Evolutionary conservation across 164 flowering plant genomes (phyloP), one percentile per base, ranked within the genome.

Genomic region (Aristolochia californica): DNA sequence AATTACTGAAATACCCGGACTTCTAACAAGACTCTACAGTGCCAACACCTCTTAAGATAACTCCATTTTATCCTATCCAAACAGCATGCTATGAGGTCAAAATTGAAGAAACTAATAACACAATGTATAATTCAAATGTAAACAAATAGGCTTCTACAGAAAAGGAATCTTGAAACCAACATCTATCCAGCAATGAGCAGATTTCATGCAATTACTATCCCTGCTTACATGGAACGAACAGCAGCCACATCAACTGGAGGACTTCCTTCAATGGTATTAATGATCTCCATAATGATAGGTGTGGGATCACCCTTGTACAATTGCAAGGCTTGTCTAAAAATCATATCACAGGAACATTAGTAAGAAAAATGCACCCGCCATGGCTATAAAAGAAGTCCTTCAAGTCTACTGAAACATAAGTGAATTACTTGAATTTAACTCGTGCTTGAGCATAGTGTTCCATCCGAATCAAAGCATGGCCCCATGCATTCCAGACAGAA

Each of bases 401-500:
- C 14, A 23, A 52, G 17, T 30, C 2, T 54, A 45, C 21, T 21
- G 23, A 25, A 55, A 45, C 43, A 13, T 18, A 34, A 23, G 56
- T 13, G 4, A 67, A 85, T 30, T 77, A 93, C 98, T 84, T 89
- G 67, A 94, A 94, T 66, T 94, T 94, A 40, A 87, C 97, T 57
- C 99, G 96, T 66, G 99, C 99, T 78, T 94, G 99, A 53, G 82
- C 78, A 78, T 89, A 89, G 64, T 75, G 97, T 61, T 89, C 99
- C 93, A 85, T 89, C 68, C 90, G 83, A 62, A 89, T 75, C 66
- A 93, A 80, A 67, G 99, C 99, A 81, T 80, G 90, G 13, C 99
- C 99, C 99, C 99, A 93, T 51, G 97, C 84, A 77, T 76, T 87
- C 99, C 99, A 93, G 10, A 93, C 99, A 24, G 95, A 93, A 71